phyloP scores from a whole-genome alignment of 208 protist species.

The Phytomonas sp. region DNA sequence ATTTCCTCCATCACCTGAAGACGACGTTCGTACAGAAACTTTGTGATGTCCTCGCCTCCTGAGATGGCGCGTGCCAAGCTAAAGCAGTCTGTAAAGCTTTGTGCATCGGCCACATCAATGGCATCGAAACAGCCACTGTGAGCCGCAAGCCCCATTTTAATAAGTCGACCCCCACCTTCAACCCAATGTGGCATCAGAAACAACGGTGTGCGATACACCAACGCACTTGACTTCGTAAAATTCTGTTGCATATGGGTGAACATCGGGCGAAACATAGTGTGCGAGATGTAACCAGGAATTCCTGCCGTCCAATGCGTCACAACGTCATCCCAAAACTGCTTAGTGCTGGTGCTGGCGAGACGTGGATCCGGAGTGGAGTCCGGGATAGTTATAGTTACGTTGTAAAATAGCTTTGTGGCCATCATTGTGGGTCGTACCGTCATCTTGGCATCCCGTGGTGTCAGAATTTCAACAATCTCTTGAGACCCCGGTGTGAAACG shows the following conservation, averaged over 20 bases:
- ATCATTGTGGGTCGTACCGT: conserved; percentile 88
- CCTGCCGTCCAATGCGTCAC: conserved; percentile 83
- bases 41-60: conserved; percentile 53
- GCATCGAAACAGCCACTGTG: conserved; percentile 84
- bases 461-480: conserved; percentile 87
- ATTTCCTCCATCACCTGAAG: conserved; percentile 87
- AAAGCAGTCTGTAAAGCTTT: conserved; percentile 89
- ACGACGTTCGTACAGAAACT: conserved; percentile 71
- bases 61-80: conserved; percentile 69
- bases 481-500: conserved; percentile 87
- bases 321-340: conserved; percentile 90
- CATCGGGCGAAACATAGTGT: conserved; percentile 89
- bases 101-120: conserved; percentile 83
- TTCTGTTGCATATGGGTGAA: conserved; percentile 89
- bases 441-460: conserved; percentile 84
- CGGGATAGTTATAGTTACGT: conserved; percentile 83
- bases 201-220: conserved; percentile 79
- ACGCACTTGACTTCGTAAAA: conserved; percentile 65
- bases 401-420: conserved; percentile 89
- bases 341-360: conserved; percentile 74
- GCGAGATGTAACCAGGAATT: conserved; percentile 83
- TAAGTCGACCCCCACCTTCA: conserved; percentile 73
- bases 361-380: conserved; percentile 72
- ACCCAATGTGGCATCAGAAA: conserved; percentile 88
- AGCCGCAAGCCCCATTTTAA: conserved; percentile 83